Percentiles rank a stretch among this genome's conserved stretches.
phyloP scores from a whole-genome alignment of 2,329 filamentous ascomycete genomes.

The Diaporthe helianthi region DNA sequence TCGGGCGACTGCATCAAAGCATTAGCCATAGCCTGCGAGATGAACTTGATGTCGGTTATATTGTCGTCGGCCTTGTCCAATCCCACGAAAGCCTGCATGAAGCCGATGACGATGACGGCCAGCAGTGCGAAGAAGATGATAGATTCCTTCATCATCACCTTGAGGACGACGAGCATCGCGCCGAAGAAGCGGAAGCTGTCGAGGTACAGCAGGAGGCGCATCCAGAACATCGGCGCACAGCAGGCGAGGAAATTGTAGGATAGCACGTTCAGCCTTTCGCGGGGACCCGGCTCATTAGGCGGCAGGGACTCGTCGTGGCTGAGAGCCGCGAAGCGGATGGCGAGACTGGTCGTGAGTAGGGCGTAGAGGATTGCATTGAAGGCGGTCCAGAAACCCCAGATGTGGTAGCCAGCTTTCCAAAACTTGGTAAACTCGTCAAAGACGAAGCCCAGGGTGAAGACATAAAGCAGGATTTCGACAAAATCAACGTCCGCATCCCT shows the following conservation, averaged over 20 bases:
- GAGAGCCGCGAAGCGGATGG: slow-evolving; percentile 80
- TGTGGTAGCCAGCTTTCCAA: slow-evolving; percentile 91
- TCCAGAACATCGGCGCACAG: slow-evolving; percentile 96
- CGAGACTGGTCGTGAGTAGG: slow-evolving; percentile 78
- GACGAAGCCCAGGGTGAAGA: slow-evolving; percentile 91
- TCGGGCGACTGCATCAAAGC: slow-evolving; percentile 92
- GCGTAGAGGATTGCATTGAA: slow-evolving; percentile 88
- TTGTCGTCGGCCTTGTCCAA: slow-evolving; percentile 84
- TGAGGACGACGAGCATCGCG: slow-evolving; percentile 95
- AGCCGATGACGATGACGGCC: slow-evolving; percentile 81
- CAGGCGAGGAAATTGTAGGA: slow-evolving; percentile 96
- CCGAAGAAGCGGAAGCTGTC: slow-evolving; percentile 96
- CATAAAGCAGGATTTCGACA: slow-evolving; percentile 83
- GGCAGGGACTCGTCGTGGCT: slow-evolving; percentile 55
- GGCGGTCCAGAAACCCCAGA: slow-evolving; percentile 95
- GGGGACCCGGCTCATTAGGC: slow-evolving; percentile 47
- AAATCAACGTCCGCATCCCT: slow-evolving; percentile 80
- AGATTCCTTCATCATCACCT: slow-evolving; percentile 93
- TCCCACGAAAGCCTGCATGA: slow-evolving; percentile 93
- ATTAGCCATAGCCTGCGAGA: slow-evolving; percentile 84
- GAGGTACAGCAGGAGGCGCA: slow-evolving; percentile 87
- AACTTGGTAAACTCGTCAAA: slow-evolving; percentile 88
- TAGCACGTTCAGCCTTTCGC: slow-evolving; percentile 74
- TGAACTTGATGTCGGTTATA: slow-evolving; percentile 73
- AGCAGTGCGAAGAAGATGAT: slow-evolving; percentile 96